Evolutionary conservation across 2,329 filamentous ascomycete species (phyloP).

Genomic region (Xylariaceae sp.): DNA sequence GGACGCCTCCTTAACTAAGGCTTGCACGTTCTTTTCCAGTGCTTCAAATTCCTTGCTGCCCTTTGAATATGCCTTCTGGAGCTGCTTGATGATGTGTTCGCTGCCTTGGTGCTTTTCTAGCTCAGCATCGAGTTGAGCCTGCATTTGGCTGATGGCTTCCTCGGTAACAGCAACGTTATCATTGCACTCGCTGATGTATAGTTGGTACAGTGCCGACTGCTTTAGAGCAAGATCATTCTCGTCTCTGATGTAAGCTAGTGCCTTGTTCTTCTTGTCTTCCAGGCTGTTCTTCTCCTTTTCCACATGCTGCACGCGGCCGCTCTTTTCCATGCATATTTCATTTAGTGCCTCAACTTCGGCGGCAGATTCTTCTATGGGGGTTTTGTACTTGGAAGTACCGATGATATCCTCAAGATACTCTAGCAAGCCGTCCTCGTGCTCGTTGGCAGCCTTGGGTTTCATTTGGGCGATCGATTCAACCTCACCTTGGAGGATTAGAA

Average conservation of each 20-base stretch:
- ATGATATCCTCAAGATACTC: constrained; percentile 99
- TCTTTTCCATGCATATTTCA: constrained; percentile 94
- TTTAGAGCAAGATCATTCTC: constrained; percentile 93
- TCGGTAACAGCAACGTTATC: constrained; percentile 89
- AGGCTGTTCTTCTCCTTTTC: constrained; percentile 94
- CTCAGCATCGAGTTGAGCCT: constrained; percentile 83
- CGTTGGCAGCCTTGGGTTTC: constrained; percentile 94
- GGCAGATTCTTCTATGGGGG: constrained; percentile 92
- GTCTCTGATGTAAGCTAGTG: constrained; percentile 83
- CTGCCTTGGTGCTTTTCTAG: constrained; percentile 90
- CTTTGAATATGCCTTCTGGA: constrained; percentile 83
- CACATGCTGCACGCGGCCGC: constrained; percentile 91
- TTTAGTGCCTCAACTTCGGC: constrained; percentile 90
- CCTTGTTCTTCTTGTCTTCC: constrained; percentile 96
- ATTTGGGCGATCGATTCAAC: constrained; percentile 99
- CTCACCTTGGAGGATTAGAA: constrained; percentile 95
- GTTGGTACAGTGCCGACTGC: constrained; percentile 89
- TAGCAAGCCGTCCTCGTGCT: constrained; percentile 93
- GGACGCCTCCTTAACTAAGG: constrained; percentile 81
- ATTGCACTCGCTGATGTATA: constrained; percentile 85
- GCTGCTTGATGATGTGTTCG: constrained; percentile 86
- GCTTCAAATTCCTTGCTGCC: constrained; percentile 83
- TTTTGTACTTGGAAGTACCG: constrained; percentile 97
- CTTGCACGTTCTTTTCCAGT: constrained; percentile 81
- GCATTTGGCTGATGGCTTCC: constrained; percentile 90